Evolutionary conservation across 225 moss, liverwort and hornwort species (phyloP).

Genomic region (Pseudoscleropodium purum): DNA sequence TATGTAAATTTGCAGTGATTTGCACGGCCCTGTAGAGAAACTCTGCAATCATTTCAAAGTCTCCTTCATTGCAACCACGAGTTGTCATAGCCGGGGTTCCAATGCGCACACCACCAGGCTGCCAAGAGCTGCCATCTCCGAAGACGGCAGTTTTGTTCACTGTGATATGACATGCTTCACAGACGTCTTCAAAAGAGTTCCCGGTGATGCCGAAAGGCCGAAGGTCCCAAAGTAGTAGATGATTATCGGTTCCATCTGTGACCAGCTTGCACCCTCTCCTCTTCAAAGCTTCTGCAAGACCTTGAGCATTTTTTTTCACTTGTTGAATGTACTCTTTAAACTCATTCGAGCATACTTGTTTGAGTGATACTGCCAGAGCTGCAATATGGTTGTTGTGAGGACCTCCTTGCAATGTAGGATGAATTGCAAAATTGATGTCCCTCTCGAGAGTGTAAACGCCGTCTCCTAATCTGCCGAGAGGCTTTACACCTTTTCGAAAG

Average conservation of each 20-base stretch:
- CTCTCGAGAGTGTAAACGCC: conserved; percentile 56
- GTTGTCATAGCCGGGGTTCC: conserved; percentile 47
- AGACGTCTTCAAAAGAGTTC: conserved; percentile 72
- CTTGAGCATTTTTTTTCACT: conserved; percentile 72
- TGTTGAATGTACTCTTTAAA: conserved; percentile 66
- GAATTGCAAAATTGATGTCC: conserved; percentile 78
- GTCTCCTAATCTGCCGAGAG: conserved; percentile 18
- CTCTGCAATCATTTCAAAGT: conserved; percentile 53
- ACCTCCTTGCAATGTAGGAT: conserved; percentile 80
- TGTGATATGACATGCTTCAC: conserved; percentile 85
- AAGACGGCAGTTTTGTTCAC: conserved; percentile 76
- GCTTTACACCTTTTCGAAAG: conserved; percentile 51
- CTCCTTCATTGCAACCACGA: conserved; percentile 12
- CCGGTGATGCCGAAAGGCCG: conserved; percentile 71
- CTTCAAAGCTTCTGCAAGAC: conserved; percentile 53
- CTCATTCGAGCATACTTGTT: conserved; percentile 52
- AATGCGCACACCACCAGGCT: conserved; percentile 78
- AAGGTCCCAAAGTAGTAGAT: conserved; percentile 80
- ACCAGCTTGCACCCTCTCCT: conserved; percentile 77
- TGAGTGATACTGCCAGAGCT: conserved; percentile 76
- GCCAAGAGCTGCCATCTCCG: conserved; percentile 67
- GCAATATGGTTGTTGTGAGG: conserved; percentile 92
- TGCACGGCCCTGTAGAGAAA: conserved; percentile 58
- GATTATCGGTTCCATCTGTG: conserved; percentile 86
- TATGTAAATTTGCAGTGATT: conserved; percentile 48